Percentiles rank a stretch among this genome's conserved stretches.
phyloP scores from a whole-genome alignment of 768 basidiomycete genomes.

The Dictyophora rubrovolvata region DNA sequence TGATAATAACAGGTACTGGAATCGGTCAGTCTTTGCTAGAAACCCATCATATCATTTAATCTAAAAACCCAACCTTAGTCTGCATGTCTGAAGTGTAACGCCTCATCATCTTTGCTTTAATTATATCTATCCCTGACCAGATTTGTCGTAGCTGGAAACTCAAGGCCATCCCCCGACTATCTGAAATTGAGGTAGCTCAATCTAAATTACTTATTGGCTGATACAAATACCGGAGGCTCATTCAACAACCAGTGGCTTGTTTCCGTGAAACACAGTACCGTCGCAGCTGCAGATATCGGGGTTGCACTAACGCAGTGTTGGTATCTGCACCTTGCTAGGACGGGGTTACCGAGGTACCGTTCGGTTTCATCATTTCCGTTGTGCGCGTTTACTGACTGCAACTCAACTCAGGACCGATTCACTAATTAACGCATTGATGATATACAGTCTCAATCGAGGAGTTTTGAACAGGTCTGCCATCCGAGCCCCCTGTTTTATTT shows the following conservation, averaged over 20 bases:
- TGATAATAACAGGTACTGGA: background rate
- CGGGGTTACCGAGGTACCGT: conserved; percentile 38
- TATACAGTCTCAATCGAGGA: conserved; percentile 42
- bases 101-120: background rate
- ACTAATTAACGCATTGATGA: conserved; percentile 36
- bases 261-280: conserved; percentile 41
- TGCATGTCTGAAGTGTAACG: background rate
- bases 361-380: background rate
- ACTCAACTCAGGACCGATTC: conserved; percentile 35
- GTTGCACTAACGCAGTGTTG: conserved; percentile 41
- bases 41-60: background rate
- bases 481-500: background rate
- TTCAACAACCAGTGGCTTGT: conserved; percentile 30
- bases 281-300: conserved; percentile 40
- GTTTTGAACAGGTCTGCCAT: conserved; percentile 25
- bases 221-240: background rate
- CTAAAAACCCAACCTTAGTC: background rate
- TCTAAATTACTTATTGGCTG: background rate
- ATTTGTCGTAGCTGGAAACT: conserved; percentile 28
- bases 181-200: conserved; percentile 27
- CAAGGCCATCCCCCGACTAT: conserved; percentile 26
- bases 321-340: conserved; percentile 37
- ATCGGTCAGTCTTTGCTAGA: background rate
- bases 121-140: background rate
- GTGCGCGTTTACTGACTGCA: background rate